Base-by-base conservation (phyloP, 306 rosid genomes). In the Urtica urens region DNA sequence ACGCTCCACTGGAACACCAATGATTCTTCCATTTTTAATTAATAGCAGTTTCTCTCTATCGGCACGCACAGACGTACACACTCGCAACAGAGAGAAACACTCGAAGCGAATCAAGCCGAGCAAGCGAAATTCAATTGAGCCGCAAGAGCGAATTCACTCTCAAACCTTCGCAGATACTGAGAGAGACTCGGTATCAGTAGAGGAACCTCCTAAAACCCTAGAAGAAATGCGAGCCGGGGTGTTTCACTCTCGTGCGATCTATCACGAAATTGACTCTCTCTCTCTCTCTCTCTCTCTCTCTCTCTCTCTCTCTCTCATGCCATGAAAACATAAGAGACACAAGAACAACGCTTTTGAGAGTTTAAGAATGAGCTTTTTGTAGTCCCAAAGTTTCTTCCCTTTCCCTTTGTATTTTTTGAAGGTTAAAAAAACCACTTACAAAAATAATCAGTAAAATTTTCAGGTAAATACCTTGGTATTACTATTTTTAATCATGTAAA, bases 11-110 rank as follows among this genome's bases (percentile, higher is more conserved):
- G 86, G 48, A 64, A 78, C 65, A 78, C 21, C 52, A 68, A 30
- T 66, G 64, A 51, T 41, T 83, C 95, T 61, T 88, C 96, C 96
- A 83, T 82, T 49, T 82, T 49, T 39, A n/a, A n/a, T n/a, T n/a
- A n/a, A n/a, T n/a, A n/a, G n/a, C 21, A 16, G 21, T 14, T 23
- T 29, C 42, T 17, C 52, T 38, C 49, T 47, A 19, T 17, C 45
- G 57, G 40, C 51, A 54, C 66, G 63, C 40, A 58, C 46, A 53
- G 50, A n/a, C n/a, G n/a, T n/a, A n/a, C n/a, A n/a, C n/a, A n/a
- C n/a, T n/a, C n/a, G n/a, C n/a, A 50, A 49, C 63, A 59, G 33
- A 20, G 51, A 34, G 47, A 41, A 63, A 17, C 52, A 27, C 21
- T 3, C 11, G n/a, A 27, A 25, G 34, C 8, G 59, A 53, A 17